Evolutionary conservation across 139 green algal species (phyloP).

Genomic region (Chlamydomonas incerta): DNA sequence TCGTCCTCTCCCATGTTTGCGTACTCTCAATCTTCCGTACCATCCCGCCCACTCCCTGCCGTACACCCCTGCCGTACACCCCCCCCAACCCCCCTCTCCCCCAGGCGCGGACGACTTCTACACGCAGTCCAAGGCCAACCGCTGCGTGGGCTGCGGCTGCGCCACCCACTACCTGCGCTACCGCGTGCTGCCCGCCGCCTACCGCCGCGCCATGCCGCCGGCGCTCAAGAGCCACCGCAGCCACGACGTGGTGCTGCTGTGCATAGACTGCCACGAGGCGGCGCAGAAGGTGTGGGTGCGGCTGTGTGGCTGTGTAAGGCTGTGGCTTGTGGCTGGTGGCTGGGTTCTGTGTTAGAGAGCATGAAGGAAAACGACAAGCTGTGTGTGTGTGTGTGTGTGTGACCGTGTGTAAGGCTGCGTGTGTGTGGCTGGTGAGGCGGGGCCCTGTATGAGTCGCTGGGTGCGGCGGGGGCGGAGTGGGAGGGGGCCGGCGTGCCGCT

Average conservation of each 20-base stretch:
- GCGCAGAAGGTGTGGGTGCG: conserved; percentile 38
- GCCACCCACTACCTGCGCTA: conserved; percentile 79
- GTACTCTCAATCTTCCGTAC: too few relatives aligned
- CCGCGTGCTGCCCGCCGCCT: conserved; percentile 82
- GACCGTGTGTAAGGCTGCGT: not conserved
- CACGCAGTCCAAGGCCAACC: conserved; percentile 69
- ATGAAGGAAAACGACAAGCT: too few relatives aligned
- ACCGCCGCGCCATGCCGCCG: conserved; percentile 76
- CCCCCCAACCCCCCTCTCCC: not conserved
- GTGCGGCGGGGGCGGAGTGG: too few relatives aligned
- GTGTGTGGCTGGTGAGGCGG: not conserved
- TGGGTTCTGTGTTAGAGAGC: too few relatives aligned
- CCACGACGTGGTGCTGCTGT: conserved; percentile 91
- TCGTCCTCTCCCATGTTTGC: too few relatives aligned
- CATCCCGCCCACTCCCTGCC: too few relatives aligned
- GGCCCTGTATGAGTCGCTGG: too few relatives aligned
- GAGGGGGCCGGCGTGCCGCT: too few relatives aligned
- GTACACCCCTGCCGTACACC: not conserved
- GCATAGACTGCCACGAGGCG: conserved; percentile 72
- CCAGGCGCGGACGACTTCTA: conserved; percentile 73
- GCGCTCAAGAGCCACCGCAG: conserved; percentile 81
- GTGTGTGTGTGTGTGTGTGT: too few relatives aligned
- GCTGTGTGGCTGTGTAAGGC: too few relatives aligned
- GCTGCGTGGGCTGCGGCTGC: conserved; percentile 75
- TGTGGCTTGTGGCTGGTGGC: not conserved